phyloP scores from a whole-genome alignment of 768 basidiomycete species.

The Mrakia hoshinonis region DNA sequence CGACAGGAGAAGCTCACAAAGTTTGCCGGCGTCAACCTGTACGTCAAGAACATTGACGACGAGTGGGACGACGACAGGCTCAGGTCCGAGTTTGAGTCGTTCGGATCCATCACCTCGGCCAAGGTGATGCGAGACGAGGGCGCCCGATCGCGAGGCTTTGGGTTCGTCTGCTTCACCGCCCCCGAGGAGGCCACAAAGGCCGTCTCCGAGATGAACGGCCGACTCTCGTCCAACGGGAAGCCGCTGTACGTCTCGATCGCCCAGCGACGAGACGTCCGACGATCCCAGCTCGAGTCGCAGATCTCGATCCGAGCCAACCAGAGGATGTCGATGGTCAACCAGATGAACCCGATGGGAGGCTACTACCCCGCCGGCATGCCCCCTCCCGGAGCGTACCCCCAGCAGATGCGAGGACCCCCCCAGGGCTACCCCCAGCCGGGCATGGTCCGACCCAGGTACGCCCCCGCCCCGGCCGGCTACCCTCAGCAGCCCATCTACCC shows the following conservation, averaged over 20 bases:
- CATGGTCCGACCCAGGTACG: slow-evolving; percentile 29
- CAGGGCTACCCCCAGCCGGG: slow-evolving; percentile 24
- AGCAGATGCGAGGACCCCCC: slow-evolving; percentile 25
- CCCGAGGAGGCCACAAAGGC: slow-evolving; percentile 99
- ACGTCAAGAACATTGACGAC: slow-evolving; percentile 99
- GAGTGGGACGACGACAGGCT: slow-evolving; percentile 84
- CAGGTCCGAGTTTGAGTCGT: slow-evolving; percentile 89
- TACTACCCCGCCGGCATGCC: slow-evolving; percentile 34
- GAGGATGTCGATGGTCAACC: slow-evolving; percentile 50
- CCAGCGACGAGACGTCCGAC: slow-evolving; percentile 93
- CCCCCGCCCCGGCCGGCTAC: slow-evolving; percentile 27
- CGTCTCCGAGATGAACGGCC: slow-evolving; percentile 98
- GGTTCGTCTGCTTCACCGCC: slow-evolving; percentile 97
- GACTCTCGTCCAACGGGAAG: slow-evolving; percentile 46
- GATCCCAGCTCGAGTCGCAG: slow-evolving; percentile 97
- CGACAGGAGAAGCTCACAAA: slow-evolving; percentile 97
- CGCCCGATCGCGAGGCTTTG: slow-evolving; percentile 81
- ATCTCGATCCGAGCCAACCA: slow-evolving; percentile 90
- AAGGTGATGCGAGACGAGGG: slow-evolving; percentile 99
- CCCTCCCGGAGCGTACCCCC: slow-evolving; percentile 31
- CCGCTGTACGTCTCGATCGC: slow-evolving; percentile 97
- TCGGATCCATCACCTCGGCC: slow-evolving; percentile 94
- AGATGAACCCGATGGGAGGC: slow-evolving; percentile 35
- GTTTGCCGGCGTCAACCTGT: slow-evolving; percentile 96
- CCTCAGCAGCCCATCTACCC: slow-evolving; percentile 25